A percentile compares a stretch with the other conserved stretches of the same genome.
These are phyloP conservation scores for Lepiota venenata DNA, from an alignment of 768 basidiomycete genomes.

Conservation along the genomic window DNA sequence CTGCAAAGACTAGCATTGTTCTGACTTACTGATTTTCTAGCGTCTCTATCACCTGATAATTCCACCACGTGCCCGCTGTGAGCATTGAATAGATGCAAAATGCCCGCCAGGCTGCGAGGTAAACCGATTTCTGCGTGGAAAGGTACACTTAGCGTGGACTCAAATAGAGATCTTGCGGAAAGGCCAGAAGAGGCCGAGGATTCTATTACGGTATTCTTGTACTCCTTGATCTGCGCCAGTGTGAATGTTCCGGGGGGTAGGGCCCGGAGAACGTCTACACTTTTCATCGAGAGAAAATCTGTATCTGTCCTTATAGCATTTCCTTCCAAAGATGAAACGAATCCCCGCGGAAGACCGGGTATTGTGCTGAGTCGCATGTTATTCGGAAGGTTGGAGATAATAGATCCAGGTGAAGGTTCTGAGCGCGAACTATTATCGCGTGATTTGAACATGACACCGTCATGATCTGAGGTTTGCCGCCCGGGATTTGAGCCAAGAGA, in stretches of 20 bases:
- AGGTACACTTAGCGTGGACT: slow-evolving; percentile 19
- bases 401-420: too few relatives aligned
- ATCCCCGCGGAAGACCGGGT: slow-evolving; percentile 35
- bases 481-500: too few relatives aligned
- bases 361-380: slow-evolving; percentile 39
- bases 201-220: slow-evolving; percentile 36
- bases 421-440: too few relatives aligned
- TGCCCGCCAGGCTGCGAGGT: background rate
- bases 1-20: background rate
- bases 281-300: slow-evolving; percentile 48
- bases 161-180: slow-evolving; percentile 27
- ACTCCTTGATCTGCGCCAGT: slow-evolving; percentile 43
- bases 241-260: slow-evolving; percentile 47
- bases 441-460: too few relatives aligned
- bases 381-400: background rate
- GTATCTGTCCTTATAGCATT: slow-evolving; percentile 52
- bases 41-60: slow-evolving; percentile 60
- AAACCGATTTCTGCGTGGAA: background rate
- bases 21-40: slow-evolving; percentile 65
- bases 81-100: background rate
- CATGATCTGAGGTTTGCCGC: too few relatives aligned
- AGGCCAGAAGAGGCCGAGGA: slow-evolving; percentile 41
- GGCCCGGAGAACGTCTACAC: slow-evolving; percentile 46
- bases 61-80: slow-evolving; percentile 51
- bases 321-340: slow-evolving; percentile 44